Evolutionary conservation across 768 basidiomycete genomes (phyloP), one percentile per base, ranked within the genome.

Genomic region (Leccinellum rugosiceps): DNA sequence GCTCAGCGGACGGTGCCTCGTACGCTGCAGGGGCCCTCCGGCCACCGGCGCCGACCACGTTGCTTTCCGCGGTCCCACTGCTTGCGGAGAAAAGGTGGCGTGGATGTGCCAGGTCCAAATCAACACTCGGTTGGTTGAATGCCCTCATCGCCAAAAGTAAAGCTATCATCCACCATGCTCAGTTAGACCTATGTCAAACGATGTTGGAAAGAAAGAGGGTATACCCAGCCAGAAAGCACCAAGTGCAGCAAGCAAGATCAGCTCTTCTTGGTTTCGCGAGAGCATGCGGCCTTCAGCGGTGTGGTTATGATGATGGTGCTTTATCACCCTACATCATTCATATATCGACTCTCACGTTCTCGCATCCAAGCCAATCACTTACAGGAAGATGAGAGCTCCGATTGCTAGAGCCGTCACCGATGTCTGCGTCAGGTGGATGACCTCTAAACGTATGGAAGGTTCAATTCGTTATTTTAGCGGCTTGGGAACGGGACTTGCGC

Each of bases 201-300:
- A 38, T 23, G 35, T 4, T 28, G 2, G 3, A 31, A 53, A 28
- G 14, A 44, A 57, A 23, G 41, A 19, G 23, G 32, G 74, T 83
- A 68, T 68, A 90, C 90, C 88, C 50, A 91, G 75, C 87, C 88
- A 92, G 67, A 88, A 82, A 57, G 91, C 73, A 11, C 85, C 88
- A 56, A 91, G 79, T 3, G 86, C 84, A 6, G 77, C 84, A 59
- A 92, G 86, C 70, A 92, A 66, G 19, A 87, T 74, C 72, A 83
- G 79, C 65, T 92, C 88, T 66, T 90, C 88, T 64, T 92, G 90
- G 55, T 77, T 78, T 63, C 83, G 84, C 46, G 86, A 84, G 63
- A 92, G 70, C 58, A 86, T 68, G 51, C 80, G 80, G 14, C 62
- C 65, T 14, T 85, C 87, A 66, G 73, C 10, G 17, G 0, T 9